A percentile compares a stretch with the other conserved stretches of the same genome.
These are phyloP conservation scores for Anisodus acutangulus DNA, from an alignment of 257 asterid genomes.

Conservation along the genomic window DNA sequence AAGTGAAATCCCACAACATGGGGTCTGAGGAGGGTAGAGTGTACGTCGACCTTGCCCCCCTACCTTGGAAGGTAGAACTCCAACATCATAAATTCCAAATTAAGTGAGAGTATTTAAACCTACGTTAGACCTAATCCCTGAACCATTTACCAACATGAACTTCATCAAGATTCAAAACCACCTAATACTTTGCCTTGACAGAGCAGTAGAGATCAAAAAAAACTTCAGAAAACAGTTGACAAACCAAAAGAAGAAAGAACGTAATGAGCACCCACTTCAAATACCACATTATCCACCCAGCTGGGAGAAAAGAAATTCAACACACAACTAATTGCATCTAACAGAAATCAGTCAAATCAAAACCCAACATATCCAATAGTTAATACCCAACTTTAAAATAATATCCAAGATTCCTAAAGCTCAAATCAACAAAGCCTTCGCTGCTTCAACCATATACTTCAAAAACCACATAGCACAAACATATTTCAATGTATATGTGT, in stretches of 20 bases:
- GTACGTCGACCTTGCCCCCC: no score
- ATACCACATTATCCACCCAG: no score
- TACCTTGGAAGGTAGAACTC: no score
- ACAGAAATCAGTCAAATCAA: neutral
- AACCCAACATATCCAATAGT: neutral
- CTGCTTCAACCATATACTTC: neutral
- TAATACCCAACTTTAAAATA: neutral
- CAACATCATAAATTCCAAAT: no score
- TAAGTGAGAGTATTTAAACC: neutral
- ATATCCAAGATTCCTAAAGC: conserved; percentile 1
- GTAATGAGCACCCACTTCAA: neutral
- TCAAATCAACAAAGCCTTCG: neutral
- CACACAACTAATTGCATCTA: neutral
- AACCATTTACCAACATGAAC: conserved; percentile 8
- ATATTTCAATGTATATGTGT: neutral
- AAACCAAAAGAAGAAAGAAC: neutral
- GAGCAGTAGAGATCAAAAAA: neutral
- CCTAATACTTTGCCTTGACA: neutral
- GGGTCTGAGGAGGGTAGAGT: no score
- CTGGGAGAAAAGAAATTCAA: no score
- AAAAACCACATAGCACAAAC: neutral
- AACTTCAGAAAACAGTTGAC: neutral
- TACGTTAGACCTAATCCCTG: neutral
- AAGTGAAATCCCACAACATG: no score
- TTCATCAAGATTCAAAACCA: neutral